These are phyloP conservation scores for Corinectria fuckeliana DNA, from an alignment of 2,329 filamentous ascomycete species.

Conservation along the genomic window DNA sequence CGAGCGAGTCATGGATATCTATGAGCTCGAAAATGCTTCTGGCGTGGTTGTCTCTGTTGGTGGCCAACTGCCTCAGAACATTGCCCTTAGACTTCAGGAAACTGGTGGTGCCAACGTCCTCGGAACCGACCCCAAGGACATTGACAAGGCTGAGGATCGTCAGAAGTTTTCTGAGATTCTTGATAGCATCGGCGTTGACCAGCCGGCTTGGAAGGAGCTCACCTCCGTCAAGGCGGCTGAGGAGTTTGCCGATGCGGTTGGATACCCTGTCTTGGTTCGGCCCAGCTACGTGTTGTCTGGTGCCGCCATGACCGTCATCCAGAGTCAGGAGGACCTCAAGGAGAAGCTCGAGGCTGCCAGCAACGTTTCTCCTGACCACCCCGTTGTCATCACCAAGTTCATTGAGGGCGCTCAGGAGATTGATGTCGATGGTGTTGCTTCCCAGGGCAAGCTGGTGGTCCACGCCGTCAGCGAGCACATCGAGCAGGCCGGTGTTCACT, in stretches of 20 bases:
- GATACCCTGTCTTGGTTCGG: slow-evolving; percentile 93
- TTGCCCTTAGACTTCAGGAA: slow-evolving; percentile 92
- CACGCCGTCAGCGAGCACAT: slow-evolving; percentile 96
- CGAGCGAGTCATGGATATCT: slow-evolving; percentile 98
- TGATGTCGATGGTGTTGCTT: slow-evolving; percentile 92
- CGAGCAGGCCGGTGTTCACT: slow-evolving; percentile 97
- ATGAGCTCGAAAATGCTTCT: slow-evolving; percentile 84
- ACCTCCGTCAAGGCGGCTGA: slow-evolving; percentile 89
- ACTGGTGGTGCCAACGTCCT: slow-evolving; percentile 88
- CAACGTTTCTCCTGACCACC: slow-evolving; percentile 92
- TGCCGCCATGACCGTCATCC: slow-evolving; percentile 98
- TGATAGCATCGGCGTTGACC: slow-evolving; percentile 95
- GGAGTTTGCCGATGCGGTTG: slow-evolving; percentile 81
- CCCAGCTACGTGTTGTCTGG: slow-evolving; percentile 96
- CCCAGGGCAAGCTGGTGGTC: slow-evolving; percentile 82
- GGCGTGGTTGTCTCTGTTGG: slow-evolving; percentile 96
- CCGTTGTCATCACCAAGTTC: slow-evolving; percentile 97
- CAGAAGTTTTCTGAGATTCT: slow-evolving; percentile 98
- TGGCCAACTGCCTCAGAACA: slow-evolving; percentile 96
- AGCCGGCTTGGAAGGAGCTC: slow-evolving; percentile 97
- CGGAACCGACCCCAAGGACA: slow-evolving; percentile 90
- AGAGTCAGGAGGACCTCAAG: slow-evolving; percentile 85
- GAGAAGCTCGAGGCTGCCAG: slow-evolving; percentile 92
- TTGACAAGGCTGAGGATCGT: slow-evolving; percentile 96
- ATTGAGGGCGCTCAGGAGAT: slow-evolving; percentile 97